These are phyloP conservation scores for Oryza punctata DNA, from an alignment of 176 grass and related monocot genomes.

Conservation along the genomic window DNA sequence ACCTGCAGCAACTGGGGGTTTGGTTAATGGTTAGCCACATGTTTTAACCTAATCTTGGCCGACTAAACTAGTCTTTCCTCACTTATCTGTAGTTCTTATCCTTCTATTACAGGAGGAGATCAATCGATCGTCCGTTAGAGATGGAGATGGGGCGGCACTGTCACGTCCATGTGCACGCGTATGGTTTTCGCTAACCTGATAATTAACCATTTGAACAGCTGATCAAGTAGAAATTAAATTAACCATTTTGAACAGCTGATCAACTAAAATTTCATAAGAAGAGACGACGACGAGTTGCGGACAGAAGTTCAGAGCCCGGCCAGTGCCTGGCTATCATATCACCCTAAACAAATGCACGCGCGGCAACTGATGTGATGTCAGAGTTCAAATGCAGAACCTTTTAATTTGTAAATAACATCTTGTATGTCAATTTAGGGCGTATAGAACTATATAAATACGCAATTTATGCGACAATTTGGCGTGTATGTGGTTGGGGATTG, in stretches of 20 bases:
- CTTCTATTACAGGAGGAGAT: neutral
- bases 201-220: neutral
- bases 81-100: slow-evolving; percentile 21
- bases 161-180: neutral
- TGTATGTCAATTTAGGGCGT: neutral
- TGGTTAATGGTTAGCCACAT: slow-evolving; percentile 17
- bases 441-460: neutral
- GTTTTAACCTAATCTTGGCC: slow-evolving; percentile 24
- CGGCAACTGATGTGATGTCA: neutral
- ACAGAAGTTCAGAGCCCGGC: neutral
- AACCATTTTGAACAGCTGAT: neutral
- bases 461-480: neutral
- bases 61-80: neutral
- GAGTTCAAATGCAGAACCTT: neutral
- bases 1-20: neutral
- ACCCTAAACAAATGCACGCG: slow-evolving; percentile 26
- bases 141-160: neutral
- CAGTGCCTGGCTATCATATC: slow-evolving; percentile 5
- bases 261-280: neutral
- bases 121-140: neutral
- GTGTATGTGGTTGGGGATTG: slow-evolving; percentile 2
- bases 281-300: neutral
- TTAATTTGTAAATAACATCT: neutral
- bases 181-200: neutral
- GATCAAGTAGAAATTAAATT: neutral